Conservation (phyloP, 495 filamentous ascomycete species). For the Hypoxylon fragiforme region DNA sequence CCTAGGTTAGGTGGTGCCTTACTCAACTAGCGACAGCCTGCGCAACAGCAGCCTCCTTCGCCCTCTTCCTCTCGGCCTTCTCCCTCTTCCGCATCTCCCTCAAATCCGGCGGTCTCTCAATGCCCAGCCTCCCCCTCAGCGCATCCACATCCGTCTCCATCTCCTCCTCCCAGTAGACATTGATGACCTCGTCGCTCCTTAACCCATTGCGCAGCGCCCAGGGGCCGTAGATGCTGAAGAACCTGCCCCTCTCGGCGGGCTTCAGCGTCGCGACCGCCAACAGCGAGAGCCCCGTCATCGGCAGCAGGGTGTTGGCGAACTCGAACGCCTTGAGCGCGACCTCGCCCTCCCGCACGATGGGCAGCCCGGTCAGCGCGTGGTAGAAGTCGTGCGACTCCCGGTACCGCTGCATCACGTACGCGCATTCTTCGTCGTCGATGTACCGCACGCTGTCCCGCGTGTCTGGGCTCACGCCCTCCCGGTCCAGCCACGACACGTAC, state of each 20-base stretch:
- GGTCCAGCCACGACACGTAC: conserved; percentile 86
- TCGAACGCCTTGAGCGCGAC: conserved; percentile 94
- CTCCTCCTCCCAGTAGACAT: conserved; percentile 98
- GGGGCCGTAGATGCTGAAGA: conserved; percentile 75
- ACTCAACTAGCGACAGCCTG: conserved; percentile 8
- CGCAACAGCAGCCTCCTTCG: conserved; percentile 51
- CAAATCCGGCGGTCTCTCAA: conserved; percentile 90
- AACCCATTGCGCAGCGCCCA: conserved; percentile 90
- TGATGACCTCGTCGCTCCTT: conserved; percentile 78
- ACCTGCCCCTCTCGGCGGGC: conserved; percentile 69
- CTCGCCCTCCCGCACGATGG: conserved; percentile 91
- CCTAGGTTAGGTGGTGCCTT: not conserved
- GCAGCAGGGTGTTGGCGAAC: conserved; percentile 89
- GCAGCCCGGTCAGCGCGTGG: conserved; percentile 90
- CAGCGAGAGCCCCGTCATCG: conserved; percentile 78
- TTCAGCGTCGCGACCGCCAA: conserved; percentile 79
- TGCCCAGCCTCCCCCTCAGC: conserved; percentile 70
- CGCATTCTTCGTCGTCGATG: conserved; percentile 91
- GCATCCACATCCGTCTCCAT: conserved; percentile 81
- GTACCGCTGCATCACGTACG: conserved; percentile 98
- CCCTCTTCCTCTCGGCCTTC: conserved; percentile 66
- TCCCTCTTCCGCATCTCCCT: conserved; percentile 73
- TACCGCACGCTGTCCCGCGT: conserved; percentile 80
- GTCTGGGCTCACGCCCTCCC: conserved; percentile 90
- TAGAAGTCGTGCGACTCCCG: conserved; percentile 98